Evolutionary conservation across 768 basidiomycete species (phyloP).

Genomic region (Mycena belliarum): DNA sequence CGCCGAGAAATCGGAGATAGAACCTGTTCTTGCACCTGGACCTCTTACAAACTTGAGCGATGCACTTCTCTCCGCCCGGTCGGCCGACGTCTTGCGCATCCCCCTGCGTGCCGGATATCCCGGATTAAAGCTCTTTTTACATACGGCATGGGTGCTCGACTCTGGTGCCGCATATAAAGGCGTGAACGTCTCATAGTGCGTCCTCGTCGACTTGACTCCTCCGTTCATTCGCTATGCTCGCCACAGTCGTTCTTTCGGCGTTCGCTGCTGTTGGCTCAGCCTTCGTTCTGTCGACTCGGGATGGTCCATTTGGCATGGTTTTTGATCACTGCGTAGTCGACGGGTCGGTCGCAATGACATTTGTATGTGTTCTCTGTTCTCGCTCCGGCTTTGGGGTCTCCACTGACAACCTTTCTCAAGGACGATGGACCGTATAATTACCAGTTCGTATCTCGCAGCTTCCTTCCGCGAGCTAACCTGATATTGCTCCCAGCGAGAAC

Average conservation of each 20-base stretch:
- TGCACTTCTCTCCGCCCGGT: not conserved
- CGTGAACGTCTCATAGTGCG: not conserved
- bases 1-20: not conserved
- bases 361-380: not conserved
- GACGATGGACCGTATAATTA: conserved; percentile 12
- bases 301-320: not conserved
- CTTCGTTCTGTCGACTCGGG: not conserved
- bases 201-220: not conserved
- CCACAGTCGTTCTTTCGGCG: not conserved
- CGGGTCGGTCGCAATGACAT: conserved; percentile 2
- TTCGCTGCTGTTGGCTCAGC: not conserved
- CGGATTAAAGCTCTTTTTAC: not conserved
- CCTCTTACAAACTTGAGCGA: not conserved
- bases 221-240: not conserved
- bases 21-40: not conserved
- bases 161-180: not conserved
- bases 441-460: not conserved
- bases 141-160: not conserved
- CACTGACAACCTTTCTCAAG: not conserved
- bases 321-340: not conserved
- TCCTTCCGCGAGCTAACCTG: not conserved
- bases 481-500: not conserved
- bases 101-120: not conserved
- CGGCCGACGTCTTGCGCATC: not conserved
- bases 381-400: not conserved